Conservation (phyloP, 1,284 basidiomycete species). For the Trichosporon coremiiforme region DNA sequence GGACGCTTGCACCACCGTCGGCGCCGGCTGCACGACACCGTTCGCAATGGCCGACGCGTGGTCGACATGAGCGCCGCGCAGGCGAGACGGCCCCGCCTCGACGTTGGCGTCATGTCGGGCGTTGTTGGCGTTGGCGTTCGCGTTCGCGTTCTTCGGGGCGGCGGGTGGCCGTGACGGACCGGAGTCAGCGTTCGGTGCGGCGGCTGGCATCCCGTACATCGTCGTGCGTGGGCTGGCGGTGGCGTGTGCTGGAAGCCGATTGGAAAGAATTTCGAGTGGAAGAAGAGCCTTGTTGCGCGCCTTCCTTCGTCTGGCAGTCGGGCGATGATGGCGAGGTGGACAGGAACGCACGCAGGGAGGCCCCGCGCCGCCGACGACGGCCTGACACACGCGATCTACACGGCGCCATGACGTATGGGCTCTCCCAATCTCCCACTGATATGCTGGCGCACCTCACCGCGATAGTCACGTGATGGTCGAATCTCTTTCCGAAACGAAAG, state of each 20-base stretch:
- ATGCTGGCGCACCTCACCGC: too few species aligned
- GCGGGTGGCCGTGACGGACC: not conserved
- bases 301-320: too few species aligned
- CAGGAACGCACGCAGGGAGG: too few species aligned
- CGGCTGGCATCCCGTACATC: not conserved
- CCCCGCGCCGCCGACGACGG: too few species aligned
- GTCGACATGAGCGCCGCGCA: not conserved
- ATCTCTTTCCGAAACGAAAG: too few species aligned
- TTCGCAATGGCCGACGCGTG: not conserved
- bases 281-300: too few species aligned
- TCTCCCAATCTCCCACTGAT: not conserved
- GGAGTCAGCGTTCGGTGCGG: not conserved
- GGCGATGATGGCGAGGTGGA: too few species aligned
- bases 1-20: slow-evolving; percentile 34
- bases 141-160: not conserved
- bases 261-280: too few species aligned
- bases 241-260: too few species aligned
- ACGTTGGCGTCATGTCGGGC: not conserved
- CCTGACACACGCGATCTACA: not conserved
- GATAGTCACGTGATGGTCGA: not conserved
- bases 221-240: not conserved
- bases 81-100: not conserved
- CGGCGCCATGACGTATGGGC: not conserved
- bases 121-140: too few species aligned
- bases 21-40: slow-evolving; percentile 36